These are phyloP conservation scores for Didymella exigua DNA, from an alignment of 2,329 filamentous ascomycete genomes.

Conservation along the genomic window DNA sequence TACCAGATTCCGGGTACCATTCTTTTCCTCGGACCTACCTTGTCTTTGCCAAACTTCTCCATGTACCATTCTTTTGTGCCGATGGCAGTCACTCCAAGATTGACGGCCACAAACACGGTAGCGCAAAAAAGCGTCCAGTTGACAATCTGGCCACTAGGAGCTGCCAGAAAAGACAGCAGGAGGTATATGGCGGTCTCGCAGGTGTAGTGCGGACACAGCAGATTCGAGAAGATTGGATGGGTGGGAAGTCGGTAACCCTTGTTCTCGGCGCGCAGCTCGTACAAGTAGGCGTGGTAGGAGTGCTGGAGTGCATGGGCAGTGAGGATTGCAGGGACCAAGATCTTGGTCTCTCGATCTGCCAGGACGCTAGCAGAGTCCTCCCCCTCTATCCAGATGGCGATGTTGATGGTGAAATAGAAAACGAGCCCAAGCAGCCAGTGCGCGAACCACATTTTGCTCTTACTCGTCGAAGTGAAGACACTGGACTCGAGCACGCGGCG, in stretches of 20 bases:
- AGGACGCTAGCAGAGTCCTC: constrained; percentile 63
- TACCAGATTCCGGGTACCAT: constrained; percentile 46
- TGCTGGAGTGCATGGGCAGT: constrained; percentile 76
- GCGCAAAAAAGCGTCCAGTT: constrained; percentile 77
- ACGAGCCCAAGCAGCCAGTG: constrained; percentile 80
- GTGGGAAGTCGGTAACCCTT: constrained; percentile 80
- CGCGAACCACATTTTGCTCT: constrained; percentile 80
- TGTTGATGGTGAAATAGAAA: constrained; percentile 76
- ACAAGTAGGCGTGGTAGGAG: constrained; percentile 58
- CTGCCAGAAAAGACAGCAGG: constrained; percentile 74
- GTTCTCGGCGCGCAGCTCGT: constrained; percentile 46
- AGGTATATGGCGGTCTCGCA: constrained; percentile 86
- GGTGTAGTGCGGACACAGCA: constrained; percentile 90
- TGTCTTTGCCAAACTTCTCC: constrained; percentile 39
- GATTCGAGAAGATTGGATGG: constrained; percentile 70
- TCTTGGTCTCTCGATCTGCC: constrained; percentile 52
- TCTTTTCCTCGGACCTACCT: constrained; percentile 35
- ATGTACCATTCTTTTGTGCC: constrained; percentile 69
- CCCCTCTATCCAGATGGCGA: constrained; percentile 86
- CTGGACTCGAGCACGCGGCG: constrained; percentile 79
- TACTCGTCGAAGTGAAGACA: constrained; percentile 68
- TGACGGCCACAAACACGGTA: constrained; percentile 74
- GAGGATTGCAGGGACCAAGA: constrained; percentile 69
- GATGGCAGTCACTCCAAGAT: constrained; percentile 80
- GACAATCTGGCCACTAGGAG: constrained; percentile 67